Percentiles rank a stretch among this genome's conserved stretches.
These are phyloP conservation scores for Perilla frutescens DNA, from an alignment of 257 asterid species.

Conservation along the genomic window DNA sequence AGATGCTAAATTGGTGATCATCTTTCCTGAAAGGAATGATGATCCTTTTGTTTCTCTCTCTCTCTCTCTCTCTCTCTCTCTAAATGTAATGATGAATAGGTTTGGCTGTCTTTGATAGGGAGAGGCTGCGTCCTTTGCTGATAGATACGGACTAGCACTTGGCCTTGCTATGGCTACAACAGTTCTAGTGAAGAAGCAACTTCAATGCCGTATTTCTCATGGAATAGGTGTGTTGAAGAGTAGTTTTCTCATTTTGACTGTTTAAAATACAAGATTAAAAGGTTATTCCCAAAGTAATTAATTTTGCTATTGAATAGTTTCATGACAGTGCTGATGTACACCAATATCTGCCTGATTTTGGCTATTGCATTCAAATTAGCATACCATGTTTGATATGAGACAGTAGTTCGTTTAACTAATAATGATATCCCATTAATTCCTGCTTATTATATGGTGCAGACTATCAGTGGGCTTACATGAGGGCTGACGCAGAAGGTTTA, in stretches of 20 bases:
- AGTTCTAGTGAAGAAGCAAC: slow-evolving; percentile 71
- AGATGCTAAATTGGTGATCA: not conserved
- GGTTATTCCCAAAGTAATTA: not conserved
- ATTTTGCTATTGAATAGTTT: not conserved
- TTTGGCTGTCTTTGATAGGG: slow-evolving; percentile 62
- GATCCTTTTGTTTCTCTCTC: not conserved
- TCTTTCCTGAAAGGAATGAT: not conserved
- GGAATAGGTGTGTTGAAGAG: slow-evolving; percentile 68
- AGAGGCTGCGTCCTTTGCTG: slow-evolving; percentile 85
- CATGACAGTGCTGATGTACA: not conserved
- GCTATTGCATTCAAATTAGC: not conserved
- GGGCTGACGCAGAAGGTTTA: slow-evolving; percentile 90
- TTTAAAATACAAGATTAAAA: slow-evolving; percentile 8
- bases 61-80: not conserved
- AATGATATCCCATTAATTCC: not conserved
- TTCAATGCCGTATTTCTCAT: slow-evolving; percentile 78
- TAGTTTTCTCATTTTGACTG: not conserved
- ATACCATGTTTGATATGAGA: not conserved
- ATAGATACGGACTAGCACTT: slow-evolving; percentile 74
- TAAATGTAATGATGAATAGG: not conserved
- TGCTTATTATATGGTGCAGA: slow-evolving; percentile 50
- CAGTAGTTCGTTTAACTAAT: not conserved
- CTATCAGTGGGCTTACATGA: slow-evolving; percentile 94
- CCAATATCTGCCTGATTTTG: too few relatives aligned
- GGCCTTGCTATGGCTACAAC: slow-evolving; percentile 84